phyloP scores from a whole-genome alignment of 257 asterid genomes.

The Datura wrightii region DNA sequence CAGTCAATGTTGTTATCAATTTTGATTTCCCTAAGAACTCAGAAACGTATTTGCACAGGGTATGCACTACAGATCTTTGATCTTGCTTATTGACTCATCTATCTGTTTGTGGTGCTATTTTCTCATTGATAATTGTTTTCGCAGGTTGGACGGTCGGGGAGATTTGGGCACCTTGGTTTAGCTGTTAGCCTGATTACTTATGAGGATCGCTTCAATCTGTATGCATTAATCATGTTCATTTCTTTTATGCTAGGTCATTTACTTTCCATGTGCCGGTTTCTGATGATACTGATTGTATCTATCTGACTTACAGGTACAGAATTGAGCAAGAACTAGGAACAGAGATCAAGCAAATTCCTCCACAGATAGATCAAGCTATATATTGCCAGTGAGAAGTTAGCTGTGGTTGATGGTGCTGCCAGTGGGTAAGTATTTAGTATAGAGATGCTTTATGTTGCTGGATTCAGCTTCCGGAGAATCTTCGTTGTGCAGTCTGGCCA shows the following conservation, averaged over 20 bases:
- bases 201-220: constrained; percentile 89
- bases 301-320: constrained; percentile 62
- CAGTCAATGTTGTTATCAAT: constrained; percentile 86
- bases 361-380: constrained; percentile 79
- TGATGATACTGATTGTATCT: constrained; percentile 16
- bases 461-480: not conserved
- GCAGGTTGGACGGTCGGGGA: constrained; percentile 94
- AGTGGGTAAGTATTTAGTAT: constrained; percentile 42
- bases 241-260: constrained; percentile 7
- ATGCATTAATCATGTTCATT: constrained; percentile 38
- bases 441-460: not conserved
- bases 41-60: constrained; percentile 92
- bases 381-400: constrained; percentile 63
- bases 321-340: constrained; percentile 93
- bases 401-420: constrained; percentile 33
- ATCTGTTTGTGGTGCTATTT: constrained; percentile 20
- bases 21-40: constrained; percentile 86
- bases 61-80: constrained; percentile 41
- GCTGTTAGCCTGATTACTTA: constrained; percentile 89
- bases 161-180: constrained; percentile 93
- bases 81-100: constrained; percentile 25
- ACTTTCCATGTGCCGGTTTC: not conserved
- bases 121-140: constrained; percentile 31
- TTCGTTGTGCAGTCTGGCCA: not conserved
- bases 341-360: constrained; percentile 90